A percentile compares a stretch with the other conserved stretches of the same genome.
These are phyloP conservation scores for Linnemannia elongata DNA, from an alignment of 192 early-diverging fungal species.

Conservation along the genomic window DNA sequence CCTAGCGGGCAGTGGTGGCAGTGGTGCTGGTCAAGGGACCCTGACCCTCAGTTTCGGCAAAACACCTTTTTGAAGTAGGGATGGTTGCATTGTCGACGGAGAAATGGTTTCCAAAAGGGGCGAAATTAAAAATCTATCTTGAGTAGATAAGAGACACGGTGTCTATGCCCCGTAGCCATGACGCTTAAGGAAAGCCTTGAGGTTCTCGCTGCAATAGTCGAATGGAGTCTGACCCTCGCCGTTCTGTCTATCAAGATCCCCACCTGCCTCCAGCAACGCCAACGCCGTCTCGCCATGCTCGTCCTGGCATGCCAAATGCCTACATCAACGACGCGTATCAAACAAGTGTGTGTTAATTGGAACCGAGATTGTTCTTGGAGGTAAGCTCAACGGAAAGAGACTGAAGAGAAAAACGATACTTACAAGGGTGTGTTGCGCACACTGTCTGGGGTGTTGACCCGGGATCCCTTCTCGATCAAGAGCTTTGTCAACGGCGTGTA, in stretches of 20 bases:
- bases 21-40: not conserved
- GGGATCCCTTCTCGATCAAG: constrained; percentile 61
- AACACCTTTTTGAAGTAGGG: not conserved
- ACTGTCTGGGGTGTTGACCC: constrained; percentile 61
- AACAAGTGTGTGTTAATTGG: not conserved
- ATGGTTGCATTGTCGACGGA: not conserved
- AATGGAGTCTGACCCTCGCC: constrained; percentile 62
- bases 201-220: constrained; percentile 57
- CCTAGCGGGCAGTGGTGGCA: not conserved
- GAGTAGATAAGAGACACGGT: not conserved
- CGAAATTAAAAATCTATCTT: not conserved
- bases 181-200: constrained; percentile 46
- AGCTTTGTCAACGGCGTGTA: constrained; percentile 60
- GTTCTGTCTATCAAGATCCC: constrained; percentile 64
- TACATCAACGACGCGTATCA: constrained; percentile 17
- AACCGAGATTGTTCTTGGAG: not conserved
- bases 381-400: not conserved
- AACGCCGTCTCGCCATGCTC: constrained; percentile 68
- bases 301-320: constrained; percentile 74
- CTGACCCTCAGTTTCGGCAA: not conserved
- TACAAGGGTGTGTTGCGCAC: constrained; percentile 68
- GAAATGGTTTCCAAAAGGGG: not conserved
- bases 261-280: constrained; percentile 64
- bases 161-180: constrained; percentile 41
- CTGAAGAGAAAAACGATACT: not conserved